Conservation (phyloP, 495 filamentous ascomycete species). For the Lophiostoma macrostomum region DNA sequence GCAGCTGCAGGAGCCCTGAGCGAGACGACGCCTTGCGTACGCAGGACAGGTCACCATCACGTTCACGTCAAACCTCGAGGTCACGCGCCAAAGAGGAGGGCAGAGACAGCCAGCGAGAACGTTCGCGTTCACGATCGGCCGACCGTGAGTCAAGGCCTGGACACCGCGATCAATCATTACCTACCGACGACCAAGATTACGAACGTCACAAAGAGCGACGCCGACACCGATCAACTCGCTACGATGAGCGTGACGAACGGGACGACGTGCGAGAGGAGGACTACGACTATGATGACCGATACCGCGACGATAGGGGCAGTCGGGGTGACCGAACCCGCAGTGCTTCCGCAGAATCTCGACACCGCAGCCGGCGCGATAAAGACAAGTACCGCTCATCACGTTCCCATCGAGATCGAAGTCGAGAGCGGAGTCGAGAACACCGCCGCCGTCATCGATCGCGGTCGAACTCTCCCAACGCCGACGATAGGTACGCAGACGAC, state of each 20-base stretch:
- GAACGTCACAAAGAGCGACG: constrained; percentile 49
- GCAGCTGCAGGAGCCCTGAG: constrained; percentile 11
- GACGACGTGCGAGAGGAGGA: constrained; percentile 18
- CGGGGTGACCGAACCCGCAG: constrained; percentile 30
- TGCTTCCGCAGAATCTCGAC: constrained; percentile 39
- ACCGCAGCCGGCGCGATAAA: constrained; percentile 45
- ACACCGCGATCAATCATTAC: constrained; percentile 58
- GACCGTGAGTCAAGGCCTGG: constrained; percentile 51
- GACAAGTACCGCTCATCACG: constrained; percentile 47
- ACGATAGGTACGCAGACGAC: constrained; percentile 26
- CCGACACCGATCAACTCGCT: constrained; percentile 44
- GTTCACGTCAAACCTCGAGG: constrained; percentile 8
- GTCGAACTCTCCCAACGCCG: constrained; percentile 34
- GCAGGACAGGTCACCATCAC: constrained; percentile 16
- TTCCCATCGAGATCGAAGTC: constrained; percentile 44
- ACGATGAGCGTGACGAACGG: constrained; percentile 47
- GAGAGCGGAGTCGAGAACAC: constrained; percentile 49
- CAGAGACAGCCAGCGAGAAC: constrained; percentile 40
- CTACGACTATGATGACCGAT: constrained; percentile 10
- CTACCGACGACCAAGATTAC: constrained; percentile 48
- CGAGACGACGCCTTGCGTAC: constrained; percentile 24
- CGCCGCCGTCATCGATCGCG: constrained; percentile 47
- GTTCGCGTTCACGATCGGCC: constrained; percentile 45
- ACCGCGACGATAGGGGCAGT: constrained; percentile 10
- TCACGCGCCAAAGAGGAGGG: constrained; percentile 28